phyloP scores from a whole-genome alignment of 305 asterid genomes.

The Coffea humblotiana region DNA sequence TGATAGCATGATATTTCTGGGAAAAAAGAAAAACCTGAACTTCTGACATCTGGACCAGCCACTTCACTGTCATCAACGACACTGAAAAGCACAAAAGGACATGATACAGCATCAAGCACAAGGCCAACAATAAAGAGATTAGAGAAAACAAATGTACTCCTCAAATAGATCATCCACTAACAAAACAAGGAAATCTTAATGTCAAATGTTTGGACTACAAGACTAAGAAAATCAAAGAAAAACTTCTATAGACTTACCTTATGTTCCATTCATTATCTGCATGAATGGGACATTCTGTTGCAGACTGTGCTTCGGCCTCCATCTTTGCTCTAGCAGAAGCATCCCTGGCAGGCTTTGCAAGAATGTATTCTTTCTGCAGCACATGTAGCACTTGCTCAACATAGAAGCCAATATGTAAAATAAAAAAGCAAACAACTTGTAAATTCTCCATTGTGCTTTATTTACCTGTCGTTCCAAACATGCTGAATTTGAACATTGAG shows the following conservation, averaged over 20 bases:
- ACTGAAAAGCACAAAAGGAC: slow-evolving; percentile 49
- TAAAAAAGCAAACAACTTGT: neutral
- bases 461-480: slow-evolving; percentile 94
- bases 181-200: neutral
- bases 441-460: slow-evolving; percentile 15
- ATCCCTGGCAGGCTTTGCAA: slow-evolving; percentile 80
- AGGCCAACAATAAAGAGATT: neutral
- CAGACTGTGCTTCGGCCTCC: slow-evolving; percentile 50
- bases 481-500: slow-evolving; percentile 91
- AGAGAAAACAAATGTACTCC: neutral
- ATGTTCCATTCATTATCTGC: slow-evolving; percentile 93
- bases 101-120: slow-evolving; percentile 4
- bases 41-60: slow-evolving; percentile 33
- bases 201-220: neutral
- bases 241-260: slow-evolving; percentile 43
- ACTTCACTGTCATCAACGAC: slow-evolving; percentile 64
- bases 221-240: neutral
- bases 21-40: slow-evolving; percentile 49
- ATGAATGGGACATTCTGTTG: slow-evolving; percentile 60
- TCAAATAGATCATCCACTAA: neutral
- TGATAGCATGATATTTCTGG: neutral
- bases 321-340: slow-evolving; percentile 81
- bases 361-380: slow-evolving; percentile 71
- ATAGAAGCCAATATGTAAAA: neutral
- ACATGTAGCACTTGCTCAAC: slow-evolving; percentile 14